These are phyloP conservation scores for Ogataea nitratoaversa DNA, from an alignment of 805 yeast genomes.

Conservation along the genomic window DNA sequence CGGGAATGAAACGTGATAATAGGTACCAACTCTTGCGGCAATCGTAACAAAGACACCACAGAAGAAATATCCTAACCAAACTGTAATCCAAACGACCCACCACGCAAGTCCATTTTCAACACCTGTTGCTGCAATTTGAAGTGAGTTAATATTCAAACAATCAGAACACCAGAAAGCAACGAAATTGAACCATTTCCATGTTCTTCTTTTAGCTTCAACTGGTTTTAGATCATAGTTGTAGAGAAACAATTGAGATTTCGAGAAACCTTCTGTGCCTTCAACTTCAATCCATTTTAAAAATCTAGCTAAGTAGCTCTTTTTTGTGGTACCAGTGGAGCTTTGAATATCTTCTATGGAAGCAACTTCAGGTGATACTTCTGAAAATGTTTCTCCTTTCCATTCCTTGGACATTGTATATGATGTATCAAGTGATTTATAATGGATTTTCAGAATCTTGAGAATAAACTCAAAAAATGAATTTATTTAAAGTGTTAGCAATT, in stretches of 20 bases:
- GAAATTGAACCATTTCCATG: constrained; percentile 84
- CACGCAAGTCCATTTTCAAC: constrained; percentile 72
- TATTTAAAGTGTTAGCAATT: no score
- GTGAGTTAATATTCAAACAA: constrained; percentile 83
- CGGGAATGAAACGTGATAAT: constrained; percentile 82
- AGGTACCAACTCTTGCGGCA: constrained; percentile 76
- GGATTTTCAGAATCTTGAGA: no score
- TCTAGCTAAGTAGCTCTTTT: constrained; percentile 2
- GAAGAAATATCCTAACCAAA: constrained; percentile 77
- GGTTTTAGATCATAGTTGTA: constrained; percentile 76
- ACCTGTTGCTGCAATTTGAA: constrained; percentile 90
- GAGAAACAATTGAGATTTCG: constrained; percentile 60
- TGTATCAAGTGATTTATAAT: no score
- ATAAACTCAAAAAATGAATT: no score
- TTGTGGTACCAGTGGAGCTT: background rate
- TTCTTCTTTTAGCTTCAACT: constrained; percentile 66
- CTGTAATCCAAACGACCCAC: constrained; percentile 91
- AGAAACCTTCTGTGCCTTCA: constrained; percentile 32
- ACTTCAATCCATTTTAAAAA: constrained; percentile 20
- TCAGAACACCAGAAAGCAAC: constrained; percentile 86
- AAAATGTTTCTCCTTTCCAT: background rate
- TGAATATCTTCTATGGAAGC: background rate
- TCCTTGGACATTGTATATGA: background rate
- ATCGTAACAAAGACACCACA: constrained; percentile 66
- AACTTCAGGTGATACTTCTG: background rate